Percentiles rank a stretch among this genome's conserved stretches.
phyloP scores from a whole-genome alignment of 768 basidiomycete genomes.

The Crepidotus variabilis region DNA sequence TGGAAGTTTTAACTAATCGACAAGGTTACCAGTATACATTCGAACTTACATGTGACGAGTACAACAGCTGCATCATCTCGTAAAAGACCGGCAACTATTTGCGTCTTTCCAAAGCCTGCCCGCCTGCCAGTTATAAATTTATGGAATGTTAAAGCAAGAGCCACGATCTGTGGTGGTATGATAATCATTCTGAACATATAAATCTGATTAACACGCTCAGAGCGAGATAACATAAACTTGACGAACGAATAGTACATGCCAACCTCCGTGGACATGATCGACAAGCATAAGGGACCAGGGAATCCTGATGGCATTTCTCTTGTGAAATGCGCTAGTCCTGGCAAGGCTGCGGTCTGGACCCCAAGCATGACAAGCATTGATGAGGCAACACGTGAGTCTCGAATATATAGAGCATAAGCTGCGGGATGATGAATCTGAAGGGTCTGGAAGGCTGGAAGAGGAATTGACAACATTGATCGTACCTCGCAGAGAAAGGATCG shows the following conservation, averaged over 20 bases:
- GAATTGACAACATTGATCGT: background rate
- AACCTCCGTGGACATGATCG: background rate
- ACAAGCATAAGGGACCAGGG: background rate
- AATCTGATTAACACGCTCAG: background rate
- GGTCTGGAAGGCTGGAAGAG: background rate
- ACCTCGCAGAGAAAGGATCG: background rate
- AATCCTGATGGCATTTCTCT: background rate
- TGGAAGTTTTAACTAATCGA: background rate
- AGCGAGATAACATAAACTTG: background rate
- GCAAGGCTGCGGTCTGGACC: background rate
- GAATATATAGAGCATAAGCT: background rate
- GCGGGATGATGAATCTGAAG: background rate
- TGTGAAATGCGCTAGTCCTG: background rate
- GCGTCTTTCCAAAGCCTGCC: background rate
- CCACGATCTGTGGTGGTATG: background rate
- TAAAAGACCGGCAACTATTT: background rate
- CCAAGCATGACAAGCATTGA: background rate
- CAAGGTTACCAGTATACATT: background rate
- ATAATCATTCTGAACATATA: background rate
- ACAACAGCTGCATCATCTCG: background rate
- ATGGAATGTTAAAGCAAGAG: background rate
- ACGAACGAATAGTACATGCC: background rate
- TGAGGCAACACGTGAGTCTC: background rate
- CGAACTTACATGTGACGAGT: background rate
- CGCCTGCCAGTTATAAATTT: background rate